Base-by-base conservation (phyloP, 1,284 basidiomycete genomes). In the Marasmius tenuissimus region DNA sequence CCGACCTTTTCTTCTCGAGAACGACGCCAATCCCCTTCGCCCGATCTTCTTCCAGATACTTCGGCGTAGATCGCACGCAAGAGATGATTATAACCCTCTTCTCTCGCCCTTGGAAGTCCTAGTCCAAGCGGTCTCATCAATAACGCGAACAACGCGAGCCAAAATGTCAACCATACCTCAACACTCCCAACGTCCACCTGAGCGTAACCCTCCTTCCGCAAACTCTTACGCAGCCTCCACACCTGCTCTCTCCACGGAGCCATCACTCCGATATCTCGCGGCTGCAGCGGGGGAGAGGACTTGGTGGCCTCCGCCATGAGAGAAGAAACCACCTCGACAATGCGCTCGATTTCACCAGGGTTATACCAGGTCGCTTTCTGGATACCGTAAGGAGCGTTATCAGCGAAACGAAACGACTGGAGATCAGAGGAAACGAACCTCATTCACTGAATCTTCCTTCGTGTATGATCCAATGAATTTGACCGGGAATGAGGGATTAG, bases 191-290 rank as follows among this genome's bases (percentile, higher is more conserved):
- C 79, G 67, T 81, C 78, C 14, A 82, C 78, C n/a, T 73, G 74
- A 62, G 67, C 67, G 48, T 79, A 67, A 39, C 69, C 69, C 45
- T 75, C 76, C 60, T 75, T 74, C 59, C 80, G 72, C 63, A 82
- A 65, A 53, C 70, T 68, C 59, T 79, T 77, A 65, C 80, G 75
- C 34, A 81, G 66, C 63, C 77, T 78, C 79, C 79, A 80, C 0
- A 82, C 80, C 53, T 82, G 80, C 60, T 79, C 78, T 58, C 80
- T 75, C 75, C 79, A 82, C 1, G 80, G 76, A 0, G 80, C 76
- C 78, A 82, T 81, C 11, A 82, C 73, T 0, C 79, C 78, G 59
- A 82, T 79, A 50, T 81, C 73, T 7, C 67, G 68, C 8, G 76
- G 66, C 42, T 70, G 69, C 10, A 81, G 67, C 3, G 72, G 73